Conservation (phyloP, 2,329 filamentous ascomycete genomes). For the Sodiomyces alkalinus region DNA sequence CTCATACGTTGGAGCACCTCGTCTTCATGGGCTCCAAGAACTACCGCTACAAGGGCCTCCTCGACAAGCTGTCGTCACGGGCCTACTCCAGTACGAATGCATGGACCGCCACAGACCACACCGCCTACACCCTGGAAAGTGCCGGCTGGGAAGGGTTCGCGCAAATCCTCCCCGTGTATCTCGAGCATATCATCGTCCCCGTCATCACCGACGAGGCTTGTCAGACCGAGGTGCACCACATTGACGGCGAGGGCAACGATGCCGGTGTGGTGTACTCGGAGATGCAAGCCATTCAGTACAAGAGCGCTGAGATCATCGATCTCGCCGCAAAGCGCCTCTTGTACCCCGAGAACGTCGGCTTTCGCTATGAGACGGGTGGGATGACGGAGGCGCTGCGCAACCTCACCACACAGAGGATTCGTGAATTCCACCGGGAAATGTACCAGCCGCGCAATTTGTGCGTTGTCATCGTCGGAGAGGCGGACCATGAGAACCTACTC, state of each 20-base stretch:
- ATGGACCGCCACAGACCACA: constrained; percentile 94
- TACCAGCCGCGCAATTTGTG: constrained; percentile 95
- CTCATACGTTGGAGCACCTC: constrained; percentile 71
- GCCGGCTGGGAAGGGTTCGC: constrained; percentile 96
- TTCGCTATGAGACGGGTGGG: constrained; percentile 94
- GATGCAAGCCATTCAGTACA: constrained; percentile 93
- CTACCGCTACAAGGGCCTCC: constrained; percentile 86
- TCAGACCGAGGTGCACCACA: constrained; percentile 90
- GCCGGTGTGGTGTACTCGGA: constrained; percentile 96
- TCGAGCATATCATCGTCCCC: constrained; percentile 85
- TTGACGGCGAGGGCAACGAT: constrained; percentile 87
- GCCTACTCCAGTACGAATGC: constrained; percentile 93
- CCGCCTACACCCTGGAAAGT: constrained; percentile 86
- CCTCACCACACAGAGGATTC: constrained; percentile 75
- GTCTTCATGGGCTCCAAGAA: constrained; percentile 85
- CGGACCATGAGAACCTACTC: constrained; percentile 68
- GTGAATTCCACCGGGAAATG: constrained; percentile 92
- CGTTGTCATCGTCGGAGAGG: constrained; percentile 79
- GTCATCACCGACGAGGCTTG: constrained; percentile 87
- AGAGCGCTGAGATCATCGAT: constrained; percentile 73
- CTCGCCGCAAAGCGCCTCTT: constrained; percentile 63
- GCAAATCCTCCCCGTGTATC: constrained; percentile 83
- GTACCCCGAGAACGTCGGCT: constrained; percentile 81
- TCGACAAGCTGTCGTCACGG: constrained; percentile 85
- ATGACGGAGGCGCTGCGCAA: constrained; percentile 86